Base-by-base conservation (phyloP, 2,329 filamentous ascomycete genomes). In the Diaporthe capsici region DNA sequence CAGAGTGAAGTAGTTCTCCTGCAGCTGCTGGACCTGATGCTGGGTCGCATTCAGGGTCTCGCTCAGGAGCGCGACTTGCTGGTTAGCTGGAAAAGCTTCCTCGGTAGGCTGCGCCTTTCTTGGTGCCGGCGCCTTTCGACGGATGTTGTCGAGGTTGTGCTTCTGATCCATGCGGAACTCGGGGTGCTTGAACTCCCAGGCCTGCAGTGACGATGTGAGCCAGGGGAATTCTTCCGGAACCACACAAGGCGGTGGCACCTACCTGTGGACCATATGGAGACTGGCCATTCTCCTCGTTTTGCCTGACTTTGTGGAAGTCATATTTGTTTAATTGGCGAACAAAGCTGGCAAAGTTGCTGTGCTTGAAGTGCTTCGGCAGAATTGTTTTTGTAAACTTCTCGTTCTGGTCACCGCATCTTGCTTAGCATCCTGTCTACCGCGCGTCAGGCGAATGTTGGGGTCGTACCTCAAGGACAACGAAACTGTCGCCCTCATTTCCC, bases 361-460 rank as follows among this genome's bases (percentile, higher is more conserved):
- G 97, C 85, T 99, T 99, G 89, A 99, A 99, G 82, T 98, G 95
- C 83, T 98, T 98, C 3, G 97, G 97, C 22, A 99, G 91, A 80
- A 99, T 98, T 53, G 94, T 94, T 84, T 98, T 98, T 31, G 97
- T 98, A 82, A 99, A 99, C 84, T 98, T 98, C 84, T 98, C 96
- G 84, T 97, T 98, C 96, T 98, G 83, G 76, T 71, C 65, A 49
- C 63, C 60, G 71, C 28, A 51, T 74, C 75, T 79, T 81, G 77
- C 82, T 79, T 73, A 63, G 57, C n/a, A 51, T 25, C 42, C 49
- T 20, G 42, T 77, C 67, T 58, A 22, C 51, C 22, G 76, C 57
- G 28, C 55, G n/a, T 55, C 37, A 71, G 75, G 74, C 65, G 44
- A 58, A 37, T 42, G 12, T 34, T 13, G 44, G 51, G 34, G 34